These are phyloP conservation scores for Lavandula angustifolia DNA, from an alignment of 257 asterid genomes.

Conservation along the genomic window DNA sequence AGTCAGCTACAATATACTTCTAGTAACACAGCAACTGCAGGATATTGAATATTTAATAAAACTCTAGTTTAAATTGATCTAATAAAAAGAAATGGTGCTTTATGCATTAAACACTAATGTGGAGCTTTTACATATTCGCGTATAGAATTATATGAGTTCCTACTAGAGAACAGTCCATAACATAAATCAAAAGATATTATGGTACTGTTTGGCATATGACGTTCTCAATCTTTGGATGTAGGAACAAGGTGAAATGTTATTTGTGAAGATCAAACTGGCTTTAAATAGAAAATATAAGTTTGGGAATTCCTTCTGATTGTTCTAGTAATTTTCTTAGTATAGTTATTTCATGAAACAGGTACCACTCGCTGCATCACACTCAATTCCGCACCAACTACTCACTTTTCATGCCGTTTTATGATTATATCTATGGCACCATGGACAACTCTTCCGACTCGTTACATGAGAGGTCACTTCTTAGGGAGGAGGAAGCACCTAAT, in stretches of 20 bases:
- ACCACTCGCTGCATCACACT: slow-evolving; percentile 62
- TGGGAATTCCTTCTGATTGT: neutral
- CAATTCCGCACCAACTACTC: slow-evolving; percentile 61
- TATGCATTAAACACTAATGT: slow-evolving; percentile 2
- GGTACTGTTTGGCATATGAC: neutral
- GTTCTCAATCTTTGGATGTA: slow-evolving; percentile 3
- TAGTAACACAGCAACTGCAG: neutral
- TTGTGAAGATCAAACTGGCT: neutral
- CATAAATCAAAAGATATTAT: neutral
- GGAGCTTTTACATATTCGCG: too few species aligned
- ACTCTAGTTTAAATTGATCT: neutral
- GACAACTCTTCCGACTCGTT: slow-evolving; percentile 50
- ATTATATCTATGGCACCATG: slow-evolving; percentile 50
- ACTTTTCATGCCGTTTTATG: slow-evolving; percentile 67
- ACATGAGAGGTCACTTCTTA: slow-evolving; percentile 44
- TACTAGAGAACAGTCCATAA: too few species aligned
- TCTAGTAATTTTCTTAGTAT: neutral
- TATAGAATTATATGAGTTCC: too few species aligned
- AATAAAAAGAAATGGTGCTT: neutral
- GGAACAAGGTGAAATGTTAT: neutral
- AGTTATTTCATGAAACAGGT: slow-evolving; percentile 41
- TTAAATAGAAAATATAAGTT: neutral
- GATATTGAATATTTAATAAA: neutral
- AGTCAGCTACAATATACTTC: neutral
- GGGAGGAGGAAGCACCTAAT: slow-evolving; percentile 50